Evolutionary conservation across 306 rosid species (phyloP).

Genomic region (Phaseolus lunatus): DNA sequence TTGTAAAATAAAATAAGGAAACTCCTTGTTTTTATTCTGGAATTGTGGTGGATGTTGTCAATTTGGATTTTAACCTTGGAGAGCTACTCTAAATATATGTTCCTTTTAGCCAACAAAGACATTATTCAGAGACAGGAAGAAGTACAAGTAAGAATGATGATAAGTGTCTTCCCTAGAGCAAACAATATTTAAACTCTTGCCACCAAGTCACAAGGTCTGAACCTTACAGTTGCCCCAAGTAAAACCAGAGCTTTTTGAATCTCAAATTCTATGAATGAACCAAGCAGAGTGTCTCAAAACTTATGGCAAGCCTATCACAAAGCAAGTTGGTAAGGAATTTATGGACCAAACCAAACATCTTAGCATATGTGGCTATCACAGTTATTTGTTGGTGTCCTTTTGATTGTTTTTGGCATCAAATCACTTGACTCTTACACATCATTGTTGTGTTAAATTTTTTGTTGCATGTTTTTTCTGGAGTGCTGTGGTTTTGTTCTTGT

Average conservation of each 20-base stretch:
- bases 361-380: slow-evolving; percentile 23
- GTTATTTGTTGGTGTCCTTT: background rate
- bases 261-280: slow-evolving; percentile 16
- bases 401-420: slow-evolving; percentile 7
- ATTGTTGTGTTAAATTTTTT: slow-evolving; percentile 16
- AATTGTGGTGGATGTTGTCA: slow-evolving; percentile 4
- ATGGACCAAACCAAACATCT: slow-evolving; percentile 12
- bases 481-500: slow-evolving; percentile 8
- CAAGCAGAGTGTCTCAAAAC: background rate
- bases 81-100: background rate
- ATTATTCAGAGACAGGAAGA: background rate
- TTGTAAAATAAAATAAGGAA: background rate
- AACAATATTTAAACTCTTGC: background rate
- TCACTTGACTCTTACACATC: slow-evolving; percentile 7
- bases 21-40: background rate
- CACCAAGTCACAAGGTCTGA: background rate
- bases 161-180: background rate
- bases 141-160: background rate
- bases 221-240: slow-evolving; percentile 8
- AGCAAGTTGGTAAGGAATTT: slow-evolving; percentile 6
- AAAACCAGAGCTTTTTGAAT: background rate
- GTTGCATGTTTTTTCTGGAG: slow-evolving; percentile 30
- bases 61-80: background rate
- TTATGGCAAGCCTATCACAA: background rate
- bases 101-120: background rate